Evolutionary conservation across 768 basidiomycete genomes (phyloP).

Genomic region (Podaxis sp.): DNA sequence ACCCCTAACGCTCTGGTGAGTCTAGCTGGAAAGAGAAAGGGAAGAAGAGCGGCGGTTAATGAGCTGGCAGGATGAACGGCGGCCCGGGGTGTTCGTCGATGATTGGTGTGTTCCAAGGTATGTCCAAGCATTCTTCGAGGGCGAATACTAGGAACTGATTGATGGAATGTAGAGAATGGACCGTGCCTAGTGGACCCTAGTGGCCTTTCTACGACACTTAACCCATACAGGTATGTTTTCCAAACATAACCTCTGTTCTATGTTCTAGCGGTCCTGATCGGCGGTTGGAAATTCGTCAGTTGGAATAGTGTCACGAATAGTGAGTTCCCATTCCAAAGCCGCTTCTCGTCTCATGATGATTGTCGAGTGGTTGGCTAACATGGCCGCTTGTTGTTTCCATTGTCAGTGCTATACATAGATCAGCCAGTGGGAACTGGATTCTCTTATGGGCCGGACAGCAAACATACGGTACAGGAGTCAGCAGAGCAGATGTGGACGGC

Average conservation of each 20-base stretch:
- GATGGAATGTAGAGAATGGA: constrained; percentile 1
- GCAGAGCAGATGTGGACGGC: constrained; percentile 10
- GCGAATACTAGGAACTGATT: not conserved
- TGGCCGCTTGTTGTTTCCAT: not conserved
- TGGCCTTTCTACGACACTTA: not conserved
- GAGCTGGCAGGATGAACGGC: not conserved
- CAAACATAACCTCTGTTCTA: not conserved
- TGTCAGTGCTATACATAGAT: constrained; percentile 13
- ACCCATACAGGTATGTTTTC: constrained; percentile 8
- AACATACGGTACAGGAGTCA: constrained; percentile 1
- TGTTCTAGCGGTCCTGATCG: not conserved
- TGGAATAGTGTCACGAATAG: constrained; percentile 13
- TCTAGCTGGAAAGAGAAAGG: constrained; percentile 38
- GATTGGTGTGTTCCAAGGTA: constrained; percentile 66
- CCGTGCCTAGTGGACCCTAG: constrained; percentile 9
- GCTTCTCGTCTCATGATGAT: not conserved
- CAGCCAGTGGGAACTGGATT: constrained; percentile 8
- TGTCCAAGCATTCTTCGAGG: not conserved
- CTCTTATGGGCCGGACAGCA: constrained; percentile 4
- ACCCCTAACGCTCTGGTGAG: constrained; percentile 65
- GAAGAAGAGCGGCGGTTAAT: not conserved
- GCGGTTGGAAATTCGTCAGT: not conserved
- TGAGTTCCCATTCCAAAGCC: not conserved
- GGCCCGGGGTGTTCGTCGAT: constrained; percentile 56
- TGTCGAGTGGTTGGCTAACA: not conserved